Evolutionary conservation across 352 stramenopile genomes (phyloP).

Genomic region (Aphanomyces invadans): DNA sequence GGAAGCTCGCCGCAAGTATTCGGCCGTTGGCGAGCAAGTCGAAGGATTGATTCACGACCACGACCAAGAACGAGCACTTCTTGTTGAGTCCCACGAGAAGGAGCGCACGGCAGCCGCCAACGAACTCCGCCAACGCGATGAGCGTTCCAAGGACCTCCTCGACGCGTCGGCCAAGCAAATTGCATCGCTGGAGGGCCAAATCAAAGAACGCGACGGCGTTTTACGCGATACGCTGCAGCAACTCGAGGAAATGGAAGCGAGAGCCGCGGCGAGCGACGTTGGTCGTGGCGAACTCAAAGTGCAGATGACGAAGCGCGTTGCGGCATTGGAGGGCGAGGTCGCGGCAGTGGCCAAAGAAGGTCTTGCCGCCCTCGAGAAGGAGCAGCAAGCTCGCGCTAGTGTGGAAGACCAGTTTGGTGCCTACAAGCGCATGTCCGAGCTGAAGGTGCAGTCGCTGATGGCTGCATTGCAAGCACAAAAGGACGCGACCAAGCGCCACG

Average conservation of each 20-base stretch:
- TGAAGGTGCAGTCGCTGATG: slow-evolving; percentile 7
- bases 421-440: slow-evolving; percentile 11
- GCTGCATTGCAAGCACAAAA: not conserved
- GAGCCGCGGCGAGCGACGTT: not conserved
- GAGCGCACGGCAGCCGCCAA: slow-evolving; percentile 26
- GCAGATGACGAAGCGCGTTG: slow-evolving; percentile 1
- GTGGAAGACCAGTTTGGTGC: slow-evolving; percentile 1
- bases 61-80: slow-evolving; percentile 23
- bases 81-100: slow-evolving; percentile 28
- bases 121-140: not conserved
- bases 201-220: not conserved
- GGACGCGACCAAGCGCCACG: not conserved
- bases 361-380: not conserved
- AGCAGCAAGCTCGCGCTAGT: not conserved
- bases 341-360: slow-evolving; percentile 1
- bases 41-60: slow-evolving; percentile 72
- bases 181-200: not conserved
- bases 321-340: not conserved
- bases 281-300: not conserved
- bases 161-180: not conserved
- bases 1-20: slow-evolving; percentile 51
- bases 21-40: slow-evolving; percentile 65
- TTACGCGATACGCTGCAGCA: not conserved
- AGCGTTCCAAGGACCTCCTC: not conserved
- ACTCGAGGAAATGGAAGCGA: not conserved